Conservation (phyloP, 345 rosid species). For the Euphorbia peplus region DNA sequence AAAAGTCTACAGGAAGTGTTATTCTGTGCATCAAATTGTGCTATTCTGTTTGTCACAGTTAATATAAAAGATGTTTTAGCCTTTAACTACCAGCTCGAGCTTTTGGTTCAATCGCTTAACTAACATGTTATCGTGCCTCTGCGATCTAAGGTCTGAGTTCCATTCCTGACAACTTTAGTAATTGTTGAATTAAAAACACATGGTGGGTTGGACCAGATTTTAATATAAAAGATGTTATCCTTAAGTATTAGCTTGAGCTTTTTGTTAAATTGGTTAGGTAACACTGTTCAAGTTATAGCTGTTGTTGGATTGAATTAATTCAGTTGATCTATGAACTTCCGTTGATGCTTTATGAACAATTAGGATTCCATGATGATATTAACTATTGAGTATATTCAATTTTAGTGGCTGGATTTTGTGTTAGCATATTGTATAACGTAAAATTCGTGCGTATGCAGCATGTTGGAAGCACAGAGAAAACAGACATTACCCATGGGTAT, state of each 20-base stretch:
- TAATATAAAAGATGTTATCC: too few species aligned
- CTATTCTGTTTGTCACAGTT: too few species aligned
- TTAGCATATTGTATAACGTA: constrained; percentile 1
- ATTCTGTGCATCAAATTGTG: constrained; percentile 3
- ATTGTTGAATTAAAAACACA: too few species aligned
- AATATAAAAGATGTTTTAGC: too few species aligned
- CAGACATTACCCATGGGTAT: constrained; percentile 34
- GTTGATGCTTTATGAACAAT: neutral
- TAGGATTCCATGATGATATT: neutral
- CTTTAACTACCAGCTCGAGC: too few species aligned
- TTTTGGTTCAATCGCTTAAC: too few species aligned
- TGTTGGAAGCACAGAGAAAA: constrained; percentile 56
- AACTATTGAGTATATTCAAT: neutral
- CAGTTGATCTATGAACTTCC: constrained; percentile 2
- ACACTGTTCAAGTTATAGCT: neutral
- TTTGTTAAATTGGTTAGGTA: too few species aligned
- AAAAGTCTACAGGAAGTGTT: constrained; percentile 3
- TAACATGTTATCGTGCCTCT: too few species aligned
- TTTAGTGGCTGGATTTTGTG: neutral
- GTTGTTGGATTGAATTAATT: neutral
- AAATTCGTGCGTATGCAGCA: constrained; percentile 40
- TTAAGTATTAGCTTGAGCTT: too few species aligned
- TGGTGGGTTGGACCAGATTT: too few species aligned
- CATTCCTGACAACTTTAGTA: too few species aligned
- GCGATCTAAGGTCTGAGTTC: too few species aligned